Evolutionary conservation across 2,329 filamentous ascomycete species (phyloP), one percentile per base, ranked within the genome.

Genomic region (Fusarium pseudograminearum): DNA sequence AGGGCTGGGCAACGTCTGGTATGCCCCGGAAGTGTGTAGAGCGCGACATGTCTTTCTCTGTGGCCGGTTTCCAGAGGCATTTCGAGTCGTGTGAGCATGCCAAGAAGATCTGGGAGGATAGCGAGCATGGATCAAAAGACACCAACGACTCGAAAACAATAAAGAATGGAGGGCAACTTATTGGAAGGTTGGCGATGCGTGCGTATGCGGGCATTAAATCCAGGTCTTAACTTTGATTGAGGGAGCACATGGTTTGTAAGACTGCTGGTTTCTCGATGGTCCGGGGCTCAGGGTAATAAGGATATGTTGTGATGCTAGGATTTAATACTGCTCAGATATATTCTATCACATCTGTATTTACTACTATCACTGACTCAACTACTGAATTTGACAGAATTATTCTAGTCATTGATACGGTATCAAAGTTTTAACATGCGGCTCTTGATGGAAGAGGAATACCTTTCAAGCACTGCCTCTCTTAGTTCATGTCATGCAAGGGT

Each of bases 91-190:
- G 62, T 22, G 2, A 10, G 9, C 1, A 50, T 18, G 57, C 57
- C 20, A 62, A 54, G 15, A 12, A 40, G n/a, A 30, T 61, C 1
- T 68, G 57, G 61, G 11, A 9, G 5, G 24, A 20, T 33, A 57
- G n/a, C 4, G 12, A 8, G 6, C 16, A 16, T 4, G 46, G 52
- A 11, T 20, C 22, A 14, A 28, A n/a, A 26, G 7, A 24, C 15
- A 28, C 24, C 9, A 6, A 22, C 4, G 22, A 26, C 4, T 30
- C 41, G 16, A 4, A 44, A 8, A 18, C 41, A 10, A 12, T n/a
- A 28, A 28, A 26, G 3, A 26, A 44, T 18, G 41, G 41, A 18
- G 41, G 41, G 12, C 41, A 10, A 16, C 24, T n/a, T 12, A 10
- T 44, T 16, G 6, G 16, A 4, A 24, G 9, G 12, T 0, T 3